phyloP scores from a whole-genome alignment of 148 eudicot species.

The Polygonum aviculare region DNA sequence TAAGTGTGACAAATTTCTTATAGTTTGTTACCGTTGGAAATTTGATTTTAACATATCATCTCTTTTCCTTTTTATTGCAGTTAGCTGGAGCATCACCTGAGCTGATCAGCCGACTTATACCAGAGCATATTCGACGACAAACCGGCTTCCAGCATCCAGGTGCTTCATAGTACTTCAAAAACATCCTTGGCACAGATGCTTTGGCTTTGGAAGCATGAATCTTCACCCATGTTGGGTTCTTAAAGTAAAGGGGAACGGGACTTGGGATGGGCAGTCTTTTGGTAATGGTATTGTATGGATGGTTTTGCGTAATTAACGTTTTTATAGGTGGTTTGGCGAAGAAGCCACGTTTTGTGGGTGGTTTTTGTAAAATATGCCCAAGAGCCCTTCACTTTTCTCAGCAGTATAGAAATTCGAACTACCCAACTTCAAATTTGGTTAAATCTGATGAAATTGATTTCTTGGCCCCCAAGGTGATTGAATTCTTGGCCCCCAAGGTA shows the following conservation, averaged over 20 bases:
- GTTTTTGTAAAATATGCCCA: background rate
- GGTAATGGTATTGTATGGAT: background rate
- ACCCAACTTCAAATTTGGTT: too few relatives aligned
- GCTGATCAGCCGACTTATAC: conserved; percentile 62
- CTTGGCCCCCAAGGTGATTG: too few relatives aligned
- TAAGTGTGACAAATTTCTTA: background rate
- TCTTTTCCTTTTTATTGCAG: conserved; percentile 33
- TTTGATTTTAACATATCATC: background rate
- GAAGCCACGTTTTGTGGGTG: background rate
- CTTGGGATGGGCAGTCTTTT: background rate
- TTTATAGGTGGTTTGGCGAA: background rate
- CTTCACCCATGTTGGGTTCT: background rate
- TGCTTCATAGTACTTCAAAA: conserved; percentile 15
- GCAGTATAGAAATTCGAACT: too few relatives aligned
- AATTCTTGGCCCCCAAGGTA: too few relatives aligned
- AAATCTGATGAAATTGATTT: too few relatives aligned
- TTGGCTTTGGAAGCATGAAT: conserved; percentile 1
- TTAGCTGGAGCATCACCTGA: conserved; percentile 60
- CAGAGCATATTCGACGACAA: conserved; percentile 62
- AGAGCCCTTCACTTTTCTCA: background rate
- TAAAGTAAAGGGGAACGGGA: background rate
- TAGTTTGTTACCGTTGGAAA: background rate
- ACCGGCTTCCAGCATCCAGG: conserved; percentile 43
- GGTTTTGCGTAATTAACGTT: background rate
- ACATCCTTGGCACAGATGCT: background rate